These are phyloP conservation scores for Colletotrichum sp. DNA, from an alignment of 2,329 filamentous ascomycete species.

Conservation along the genomic window DNA sequence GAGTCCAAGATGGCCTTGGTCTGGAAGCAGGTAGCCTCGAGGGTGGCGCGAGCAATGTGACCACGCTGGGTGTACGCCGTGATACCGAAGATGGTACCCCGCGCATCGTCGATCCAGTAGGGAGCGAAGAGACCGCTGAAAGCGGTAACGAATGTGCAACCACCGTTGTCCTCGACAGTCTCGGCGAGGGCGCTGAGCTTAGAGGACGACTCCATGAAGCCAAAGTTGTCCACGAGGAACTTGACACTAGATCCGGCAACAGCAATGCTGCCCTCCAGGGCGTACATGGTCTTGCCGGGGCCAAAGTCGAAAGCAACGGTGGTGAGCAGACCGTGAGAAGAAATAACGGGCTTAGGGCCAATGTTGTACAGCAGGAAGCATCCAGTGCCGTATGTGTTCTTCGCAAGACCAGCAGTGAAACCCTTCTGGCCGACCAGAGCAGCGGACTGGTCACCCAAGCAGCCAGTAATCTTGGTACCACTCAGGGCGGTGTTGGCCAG, in stretches of 20 bases:
- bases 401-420: conserved; percentile 76
- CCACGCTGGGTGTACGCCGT: conserved; percentile 78
- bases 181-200: conserved; percentile 52
- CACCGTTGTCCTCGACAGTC: conserved; percentile 70
- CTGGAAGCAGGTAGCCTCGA: conserved; percentile 84
- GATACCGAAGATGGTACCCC: conserved; percentile 81
- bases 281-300: conserved; percentile 70
- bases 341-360: conserved; percentile 79
- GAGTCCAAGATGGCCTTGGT: conserved; percentile 82
- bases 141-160: conserved; percentile 78
- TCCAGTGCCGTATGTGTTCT: conserved; percentile 87
- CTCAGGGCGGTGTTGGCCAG: conserved; percentile 66
- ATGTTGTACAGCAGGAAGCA: conserved; percentile 88
- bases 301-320: conserved; percentile 83
- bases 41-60: conserved; percentile 79
- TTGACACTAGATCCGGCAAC: conserved; percentile 80
- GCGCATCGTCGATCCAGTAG: conserved; percentile 85
- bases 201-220: conserved; percentile 55
- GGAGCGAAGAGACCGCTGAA: conserved; percentile 83
- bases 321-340: conserved; percentile 75
- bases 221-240: conserved; percentile 65
- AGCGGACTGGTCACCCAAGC: conserved; percentile 81
- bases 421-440: conserved; percentile 82
- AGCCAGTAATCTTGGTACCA: conserved; percentile 75
- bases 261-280: conserved; percentile 78